phyloP scores from a whole-genome alignment of 163 green algal genomes.

The Scenedesmus sp. region DNA sequence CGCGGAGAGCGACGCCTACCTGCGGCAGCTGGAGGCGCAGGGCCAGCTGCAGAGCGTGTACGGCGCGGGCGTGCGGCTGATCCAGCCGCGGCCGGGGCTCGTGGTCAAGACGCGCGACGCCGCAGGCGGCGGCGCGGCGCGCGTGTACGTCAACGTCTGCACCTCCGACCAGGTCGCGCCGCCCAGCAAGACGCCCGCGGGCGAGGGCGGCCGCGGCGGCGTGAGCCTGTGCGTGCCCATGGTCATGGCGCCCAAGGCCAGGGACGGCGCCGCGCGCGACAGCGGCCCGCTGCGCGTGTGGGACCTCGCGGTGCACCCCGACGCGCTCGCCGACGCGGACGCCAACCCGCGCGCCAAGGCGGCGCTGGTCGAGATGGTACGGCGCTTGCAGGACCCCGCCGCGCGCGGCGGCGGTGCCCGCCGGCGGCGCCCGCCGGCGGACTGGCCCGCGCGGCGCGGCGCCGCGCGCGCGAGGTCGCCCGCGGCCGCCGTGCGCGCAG shows the following conservation, averaged over 20 bases:
- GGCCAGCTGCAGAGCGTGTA: constrained; percentile 63
- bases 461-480: no score
- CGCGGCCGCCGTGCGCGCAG: neutral
- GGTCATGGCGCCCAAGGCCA: constrained; percentile 49
- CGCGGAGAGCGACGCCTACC: constrained; percentile 72
- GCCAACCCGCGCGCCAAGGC: constrained; percentile 42
- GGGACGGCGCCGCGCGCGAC: constrained; percentile 44
- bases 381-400: neutral
- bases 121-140: constrained; percentile 25
- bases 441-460: no score
- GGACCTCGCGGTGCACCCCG: constrained; percentile 72
- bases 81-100: constrained; percentile 54
- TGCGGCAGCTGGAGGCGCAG: constrained; percentile 70
- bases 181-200: no score
- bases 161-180: constrained; percentile 75
- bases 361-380: constrained; percentile 56
- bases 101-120: constrained; percentile 66
- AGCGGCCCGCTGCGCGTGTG: constrained; percentile 50
- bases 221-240: constrained; percentile 5
- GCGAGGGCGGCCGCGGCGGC: no score
- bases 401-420: no score
- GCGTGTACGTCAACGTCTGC: constrained; percentile 81
- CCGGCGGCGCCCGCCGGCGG: no score
- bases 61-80: constrained; percentile 68
- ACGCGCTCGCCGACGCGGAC: constrained; percentile 50